Evolutionary conservation across 208 protist species (phyloP).

Genomic region (Lotmaria passim): DNA sequence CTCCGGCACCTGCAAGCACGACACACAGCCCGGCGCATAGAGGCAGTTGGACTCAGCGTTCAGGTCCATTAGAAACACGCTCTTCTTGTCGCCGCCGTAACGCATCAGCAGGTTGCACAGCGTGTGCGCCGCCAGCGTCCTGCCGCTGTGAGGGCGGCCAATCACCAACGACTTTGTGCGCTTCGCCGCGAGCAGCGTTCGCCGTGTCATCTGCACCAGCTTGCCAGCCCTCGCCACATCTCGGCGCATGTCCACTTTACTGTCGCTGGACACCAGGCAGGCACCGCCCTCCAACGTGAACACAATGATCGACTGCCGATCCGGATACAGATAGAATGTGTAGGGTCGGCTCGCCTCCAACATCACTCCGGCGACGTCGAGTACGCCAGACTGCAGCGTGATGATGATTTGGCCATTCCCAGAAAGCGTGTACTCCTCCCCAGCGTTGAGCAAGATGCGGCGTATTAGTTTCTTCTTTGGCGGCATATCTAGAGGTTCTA

Average conservation of each 20-base stretch:
- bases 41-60: conserved; percentile 78
- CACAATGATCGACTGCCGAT: conserved; percentile 47
- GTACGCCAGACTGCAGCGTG: conserved; percentile 63
- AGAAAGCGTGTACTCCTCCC: conserved; percentile 75
- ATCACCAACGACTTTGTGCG: conserved; percentile 72
- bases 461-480: conserved; percentile 43
- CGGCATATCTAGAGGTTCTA: conserved; percentile 36
- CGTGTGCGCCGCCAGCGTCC: conserved; percentile 75
- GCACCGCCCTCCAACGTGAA: conserved; percentile 81
- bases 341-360: conserved; percentile 57
- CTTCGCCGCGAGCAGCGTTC: conserved; percentile 40
- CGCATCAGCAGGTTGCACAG: conserved; percentile 70
- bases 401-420: conserved; percentile 55
- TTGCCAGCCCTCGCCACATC: conserved; percentile 39
- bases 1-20: conserved; percentile 40
- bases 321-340: conserved; percentile 50
- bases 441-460: conserved; percentile 68
- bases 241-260: conserved; percentile 41
- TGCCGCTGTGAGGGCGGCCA: conserved; percentile 54
- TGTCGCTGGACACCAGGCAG: conserved; percentile 44
- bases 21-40: conserved; percentile 71
- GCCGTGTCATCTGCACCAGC: conserved; percentile 68
- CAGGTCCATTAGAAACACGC: conserved; percentile 64
- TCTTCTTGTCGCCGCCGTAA: conserved; percentile 28
- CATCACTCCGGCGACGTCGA: conserved; percentile 73